Conservation (phyloP, 306 rosid species). For the Quercus parvula region DNA sequence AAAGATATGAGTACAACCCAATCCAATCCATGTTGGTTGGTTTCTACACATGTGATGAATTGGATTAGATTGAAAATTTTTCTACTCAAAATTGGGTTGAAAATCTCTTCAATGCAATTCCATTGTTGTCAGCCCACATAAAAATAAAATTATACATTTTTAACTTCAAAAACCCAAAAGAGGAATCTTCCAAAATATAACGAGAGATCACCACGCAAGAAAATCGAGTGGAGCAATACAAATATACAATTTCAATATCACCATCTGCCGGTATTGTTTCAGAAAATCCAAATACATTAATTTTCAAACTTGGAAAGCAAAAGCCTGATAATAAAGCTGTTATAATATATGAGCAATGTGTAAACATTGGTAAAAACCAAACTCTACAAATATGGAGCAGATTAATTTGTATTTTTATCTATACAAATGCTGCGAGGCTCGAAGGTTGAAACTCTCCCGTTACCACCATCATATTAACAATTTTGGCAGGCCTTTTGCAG, state of each 20-base stretch:
- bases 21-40: too few species aligned
- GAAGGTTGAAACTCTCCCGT: slow-evolving; percentile 15
- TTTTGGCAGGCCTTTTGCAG: neutral
- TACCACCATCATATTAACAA: slow-evolving; percentile 1
- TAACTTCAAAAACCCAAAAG: neutral
- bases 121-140: too few species aligned
- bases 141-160: too few species aligned
- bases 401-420: slow-evolving; percentile 4
- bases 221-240: slow-evolving; percentile 4
- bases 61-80: too few species aligned
- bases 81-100: too few species aligned
- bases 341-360: slow-evolving; percentile 25
- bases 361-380: slow-evolving; percentile 24
- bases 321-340: slow-evolving; percentile 24
- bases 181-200: too few species aligned
- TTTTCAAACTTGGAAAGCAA: slow-evolving; percentile 17
- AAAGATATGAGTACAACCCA: too few species aligned
- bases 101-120: too few species aligned
- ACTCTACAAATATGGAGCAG: slow-evolving; percentile 22
- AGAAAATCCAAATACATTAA: slow-evolving; percentile 16
- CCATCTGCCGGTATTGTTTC: slow-evolving; percentile 28
- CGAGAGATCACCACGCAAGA: neutral
- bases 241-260: slow-evolving; percentile 32
- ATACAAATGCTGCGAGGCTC: slow-evolving; percentile 18
- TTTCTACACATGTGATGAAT: too few species aligned